Evolutionary conservation across 1,284 basidiomycete species (phyloP).

Genomic region (Inonotus obliquus): DNA sequence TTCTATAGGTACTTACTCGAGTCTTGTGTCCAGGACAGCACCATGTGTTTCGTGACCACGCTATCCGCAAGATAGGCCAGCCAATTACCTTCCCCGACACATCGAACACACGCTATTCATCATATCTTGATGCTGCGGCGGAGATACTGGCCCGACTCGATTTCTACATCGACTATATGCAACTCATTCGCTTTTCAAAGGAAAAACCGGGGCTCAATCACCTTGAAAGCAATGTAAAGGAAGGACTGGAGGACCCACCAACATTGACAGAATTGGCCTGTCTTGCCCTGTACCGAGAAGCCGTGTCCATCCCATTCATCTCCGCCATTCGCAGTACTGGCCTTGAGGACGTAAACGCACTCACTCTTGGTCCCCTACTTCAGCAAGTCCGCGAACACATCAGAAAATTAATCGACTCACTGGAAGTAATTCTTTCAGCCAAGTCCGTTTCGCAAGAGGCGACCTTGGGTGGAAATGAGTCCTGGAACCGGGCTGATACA

Average conservation of each 20-base stretch:
- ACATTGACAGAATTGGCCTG: conserved; percentile 34
- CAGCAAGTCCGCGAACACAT: conserved; percentile 22
- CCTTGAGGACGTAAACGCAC: conserved; percentile 25
- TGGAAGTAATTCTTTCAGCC: conserved; percentile 21
- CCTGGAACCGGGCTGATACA: conserved; percentile 6
- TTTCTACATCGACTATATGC: conserved; percentile 24
- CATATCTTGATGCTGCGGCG: conserved; percentile 26
- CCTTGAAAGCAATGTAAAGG: conserved; percentile 29
- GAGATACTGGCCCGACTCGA: conserved; percentile 24
- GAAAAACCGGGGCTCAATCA: conserved; percentile 21
- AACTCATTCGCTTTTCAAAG: conserved; percentile 27
- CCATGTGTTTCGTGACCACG: conserved; percentile 14
- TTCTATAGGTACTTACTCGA: background rate
- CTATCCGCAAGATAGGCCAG: background rate
- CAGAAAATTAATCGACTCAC: conserved; percentile 22
- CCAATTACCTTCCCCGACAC: conserved; percentile 23
- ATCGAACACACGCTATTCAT: conserved; percentile 30
- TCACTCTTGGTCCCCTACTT: conserved; percentile 28
- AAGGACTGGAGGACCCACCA: conserved; percentile 26
- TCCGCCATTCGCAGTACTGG: conserved; percentile 15
- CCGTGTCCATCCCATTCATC: conserved; percentile 28
- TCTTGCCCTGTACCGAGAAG: conserved; percentile 29
- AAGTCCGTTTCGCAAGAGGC: conserved; percentile 6
- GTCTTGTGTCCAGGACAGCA: conserved; percentile 17
- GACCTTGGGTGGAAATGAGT: conserved; percentile 11